Evolutionary conservation across 2,329 filamentous ascomycete genomes (phyloP).

Genomic region (Shiraia sp.): DNA sequence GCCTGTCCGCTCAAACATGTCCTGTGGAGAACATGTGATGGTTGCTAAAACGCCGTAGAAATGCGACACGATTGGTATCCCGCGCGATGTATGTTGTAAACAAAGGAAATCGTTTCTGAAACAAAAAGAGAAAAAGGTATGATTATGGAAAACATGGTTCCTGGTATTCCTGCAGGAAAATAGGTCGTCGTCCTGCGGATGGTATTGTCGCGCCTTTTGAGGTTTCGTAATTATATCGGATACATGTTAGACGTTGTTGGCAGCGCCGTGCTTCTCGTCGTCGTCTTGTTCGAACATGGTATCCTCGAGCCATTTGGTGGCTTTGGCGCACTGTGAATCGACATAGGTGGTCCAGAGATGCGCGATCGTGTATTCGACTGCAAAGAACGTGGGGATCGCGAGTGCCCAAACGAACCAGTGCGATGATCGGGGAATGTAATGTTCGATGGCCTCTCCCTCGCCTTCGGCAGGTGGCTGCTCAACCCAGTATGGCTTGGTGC

Average conservation of each 20-base stretch:
- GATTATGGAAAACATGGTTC: no score
- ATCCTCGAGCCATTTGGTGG: constrained; percentile 54
- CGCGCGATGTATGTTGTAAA: constrained; percentile 1
- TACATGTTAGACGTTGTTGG: constrained; percentile 25
- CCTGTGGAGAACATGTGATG: not conserved
- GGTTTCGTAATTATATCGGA: not conserved
- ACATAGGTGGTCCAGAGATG: constrained; percentile 58
- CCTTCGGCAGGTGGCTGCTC: constrained; percentile 45
- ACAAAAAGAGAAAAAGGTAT: not conserved
- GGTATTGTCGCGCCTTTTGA: not conserved
- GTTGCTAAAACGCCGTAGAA: constrained; percentile 3
- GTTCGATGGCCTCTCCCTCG: constrained; percentile 42
- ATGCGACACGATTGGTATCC: constrained; percentile 7
- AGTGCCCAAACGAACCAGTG: constrained; percentile 46
- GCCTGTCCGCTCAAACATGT: not conserved
- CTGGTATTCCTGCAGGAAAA: not conserved
- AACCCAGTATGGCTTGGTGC: constrained; percentile 48
- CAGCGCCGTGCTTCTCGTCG: constrained; percentile 40
- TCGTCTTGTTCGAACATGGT: constrained; percentile 52
- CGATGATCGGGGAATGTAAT: constrained; percentile 49
- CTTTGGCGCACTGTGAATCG: constrained; percentile 54
- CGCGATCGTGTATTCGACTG: constrained; percentile 53
- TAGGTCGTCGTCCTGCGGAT: not conserved
- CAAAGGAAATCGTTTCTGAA: constrained; percentile 9
- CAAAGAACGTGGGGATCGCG: constrained; percentile 53